phyloP scores from a whole-genome alignment of 257 asterid species.

The Marsdenia floribunda region DNA sequence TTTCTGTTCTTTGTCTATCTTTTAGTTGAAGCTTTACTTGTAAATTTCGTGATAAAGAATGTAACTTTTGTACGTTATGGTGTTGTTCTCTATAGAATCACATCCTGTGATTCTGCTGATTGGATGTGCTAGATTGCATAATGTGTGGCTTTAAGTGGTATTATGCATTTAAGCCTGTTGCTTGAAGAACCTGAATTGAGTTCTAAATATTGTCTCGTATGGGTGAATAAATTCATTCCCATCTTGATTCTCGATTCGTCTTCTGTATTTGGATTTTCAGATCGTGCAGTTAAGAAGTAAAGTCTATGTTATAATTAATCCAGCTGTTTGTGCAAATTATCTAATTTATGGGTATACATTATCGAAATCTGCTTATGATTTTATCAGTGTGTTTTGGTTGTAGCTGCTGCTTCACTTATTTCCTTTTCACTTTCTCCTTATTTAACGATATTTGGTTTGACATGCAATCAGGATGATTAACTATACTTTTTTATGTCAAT shows the following conservation, averaged over 20 bases:
- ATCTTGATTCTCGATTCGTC: not conserved
- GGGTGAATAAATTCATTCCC: not conserved
- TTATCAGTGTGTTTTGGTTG: not conserved
- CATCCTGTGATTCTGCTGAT: not conserved
- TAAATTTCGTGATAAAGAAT: not conserved
- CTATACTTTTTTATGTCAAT: slow-evolving; percentile 1
- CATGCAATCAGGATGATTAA: not conserved
- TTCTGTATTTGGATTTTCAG: not conserved
- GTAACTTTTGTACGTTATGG: not conserved
- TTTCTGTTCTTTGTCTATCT: not conserved
- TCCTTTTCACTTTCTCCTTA: not conserved
- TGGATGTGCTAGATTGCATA: not conserved
- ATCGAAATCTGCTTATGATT: too few relatives aligned
- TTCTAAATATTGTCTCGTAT: not conserved
- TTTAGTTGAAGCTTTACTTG: not conserved
- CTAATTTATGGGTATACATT: not conserved
- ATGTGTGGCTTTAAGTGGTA: not conserved
- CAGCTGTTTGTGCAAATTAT: not conserved
- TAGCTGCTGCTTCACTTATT: not conserved
- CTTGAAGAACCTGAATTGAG: not conserved
- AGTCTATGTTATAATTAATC: not conserved
- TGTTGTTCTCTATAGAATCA: not conserved
- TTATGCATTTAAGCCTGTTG: not conserved
- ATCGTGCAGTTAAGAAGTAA: not conserved
- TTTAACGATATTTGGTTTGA: not conserved